These are phyloP conservation scores for Diaporthe sp. DNA, from an alignment of 2,329 filamentous ascomycete genomes.

Conservation along the genomic window DNA sequence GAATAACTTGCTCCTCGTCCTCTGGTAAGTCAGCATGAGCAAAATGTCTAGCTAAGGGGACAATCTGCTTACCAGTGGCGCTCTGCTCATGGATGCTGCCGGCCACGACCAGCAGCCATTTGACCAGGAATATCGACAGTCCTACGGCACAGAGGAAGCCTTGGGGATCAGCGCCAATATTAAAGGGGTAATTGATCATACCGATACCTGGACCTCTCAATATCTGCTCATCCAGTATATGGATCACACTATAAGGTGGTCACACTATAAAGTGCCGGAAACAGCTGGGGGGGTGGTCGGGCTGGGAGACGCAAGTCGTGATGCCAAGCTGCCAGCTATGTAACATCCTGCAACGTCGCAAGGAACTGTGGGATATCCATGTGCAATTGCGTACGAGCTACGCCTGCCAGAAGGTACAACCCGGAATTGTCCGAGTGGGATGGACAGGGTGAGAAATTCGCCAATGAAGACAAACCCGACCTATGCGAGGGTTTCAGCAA, in stretches of 20 bases:
- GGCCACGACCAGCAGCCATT: background rate
- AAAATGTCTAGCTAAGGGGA: no score
- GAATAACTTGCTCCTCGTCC: background rate
- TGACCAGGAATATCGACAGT: background rate
- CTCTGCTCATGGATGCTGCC: background rate
- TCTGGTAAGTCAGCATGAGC: background rate
- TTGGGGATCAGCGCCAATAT: background rate
- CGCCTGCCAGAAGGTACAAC: background rate
- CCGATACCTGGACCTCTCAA: background rate
- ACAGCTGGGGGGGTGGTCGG: background rate
- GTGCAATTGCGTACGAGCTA: background rate
- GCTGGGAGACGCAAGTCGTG: background rate
- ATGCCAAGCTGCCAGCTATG: background rate
- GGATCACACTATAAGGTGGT: no score
- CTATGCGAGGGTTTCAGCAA: no score
- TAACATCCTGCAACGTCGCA: background rate
- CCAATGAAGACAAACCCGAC: background rate
- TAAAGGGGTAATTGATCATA: rapidly evolving
- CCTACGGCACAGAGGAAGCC: background rate
- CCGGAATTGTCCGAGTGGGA: background rate
- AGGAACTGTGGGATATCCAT: background rate
- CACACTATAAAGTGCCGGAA: background rate
- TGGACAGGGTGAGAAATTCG: rapidly evolving
- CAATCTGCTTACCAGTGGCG: background rate
- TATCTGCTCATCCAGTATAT: background rate